Evolutionary conservation across 2,329 filamentous ascomycete species (phyloP), one percentile per base, ranked within the genome.

Genomic region (Beauveria sp.): DNA sequence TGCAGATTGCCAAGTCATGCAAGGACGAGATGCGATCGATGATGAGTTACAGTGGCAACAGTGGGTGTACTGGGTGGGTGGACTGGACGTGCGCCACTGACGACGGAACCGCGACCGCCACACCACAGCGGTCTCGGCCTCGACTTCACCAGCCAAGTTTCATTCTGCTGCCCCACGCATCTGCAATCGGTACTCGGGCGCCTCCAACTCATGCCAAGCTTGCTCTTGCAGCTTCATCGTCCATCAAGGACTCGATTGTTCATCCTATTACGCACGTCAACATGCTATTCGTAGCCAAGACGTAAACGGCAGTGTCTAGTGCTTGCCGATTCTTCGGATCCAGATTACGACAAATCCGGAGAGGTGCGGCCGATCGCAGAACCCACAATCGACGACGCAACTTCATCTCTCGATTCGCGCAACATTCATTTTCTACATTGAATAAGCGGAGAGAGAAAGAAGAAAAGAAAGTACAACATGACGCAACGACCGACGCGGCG

Each of bases 401-500:
- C 22, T 18, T 28, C 42, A 16, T 16, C 34, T 38, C 14, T 5
- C 34, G 34, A 38, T 14, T 16, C 34, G 14, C 34, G 34, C 12
- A 38, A 6, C 5, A 38, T 38, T 5, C 34, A 5, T 5, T 38
- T 38, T 16, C 34, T 14, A 38, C 34, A 16, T 38, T 16, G 34
- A 38, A 16, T 16, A 16, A 24, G 22, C 12, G 34, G 34, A 12
- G 18, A 51, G 18, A 40, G 16, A 53, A 24, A 34, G 8, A 46
- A 28, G 1, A n/a, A 43, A 14, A 40, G 8, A 20, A 52, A 20
- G 16, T 16, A 24, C 8, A 53, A 7, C 16, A 63, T 60, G 57
- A 28, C 51, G 45, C 34, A 56, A 45, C 45, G 3, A 50, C 20
- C 46, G 31, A 45, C 34, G 42, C 61, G 61, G 40, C 69, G 71